These are phyloP conservation scores for Naganishia sp. DNA, from an alignment of 1,284 basidiomycete genomes.

Conservation along the genomic window DNA sequence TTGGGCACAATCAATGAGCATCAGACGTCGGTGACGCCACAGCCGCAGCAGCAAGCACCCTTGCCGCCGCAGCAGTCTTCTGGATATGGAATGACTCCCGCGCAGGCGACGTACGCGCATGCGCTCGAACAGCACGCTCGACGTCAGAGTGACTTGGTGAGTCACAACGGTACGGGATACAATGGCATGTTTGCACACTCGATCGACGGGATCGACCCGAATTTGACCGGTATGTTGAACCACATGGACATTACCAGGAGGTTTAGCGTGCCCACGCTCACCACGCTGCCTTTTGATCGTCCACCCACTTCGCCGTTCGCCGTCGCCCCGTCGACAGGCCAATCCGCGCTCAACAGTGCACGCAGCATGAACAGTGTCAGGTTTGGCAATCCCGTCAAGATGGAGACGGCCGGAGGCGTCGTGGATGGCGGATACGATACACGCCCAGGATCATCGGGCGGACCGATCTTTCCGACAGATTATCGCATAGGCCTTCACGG, in stretches of 20 bases:
- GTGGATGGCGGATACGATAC: conserved; percentile 4
- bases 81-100: conserved; percentile 3
- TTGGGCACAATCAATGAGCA: conserved; percentile 20
- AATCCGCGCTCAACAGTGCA: conserved; percentile 9
- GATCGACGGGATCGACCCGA: conserved; percentile 33
- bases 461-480: conserved; percentile 26
- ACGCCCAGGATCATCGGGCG: conserved; percentile 11
- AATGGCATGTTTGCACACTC: conserved; percentile 34
- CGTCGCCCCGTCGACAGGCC: neutral
- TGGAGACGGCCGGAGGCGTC: neutral
- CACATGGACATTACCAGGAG: conserved; percentile 14
- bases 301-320: conserved; percentile 6
- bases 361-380: conserved; percentile 25
- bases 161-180: conserved; percentile 7
- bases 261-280: conserved; percentile 39
- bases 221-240: conserved; percentile 24
- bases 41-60: conserved; percentile 3
- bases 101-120: conserved; percentile 5
- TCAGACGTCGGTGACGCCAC: conserved; percentile 9
- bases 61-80: neutral
- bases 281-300: conserved; percentile 31
- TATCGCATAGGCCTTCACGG: conserved; percentile 23
- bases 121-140: conserved; percentile 19
- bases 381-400: conserved; percentile 18
- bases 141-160: conserved; percentile 11